A percentile compares a stretch with the other conserved stretches of the same genome.
Evolutionary conservation across 2,329 filamentous ascomycete species (phyloP).

Genomic region (Microdochium trichocladiopsis): DNA sequence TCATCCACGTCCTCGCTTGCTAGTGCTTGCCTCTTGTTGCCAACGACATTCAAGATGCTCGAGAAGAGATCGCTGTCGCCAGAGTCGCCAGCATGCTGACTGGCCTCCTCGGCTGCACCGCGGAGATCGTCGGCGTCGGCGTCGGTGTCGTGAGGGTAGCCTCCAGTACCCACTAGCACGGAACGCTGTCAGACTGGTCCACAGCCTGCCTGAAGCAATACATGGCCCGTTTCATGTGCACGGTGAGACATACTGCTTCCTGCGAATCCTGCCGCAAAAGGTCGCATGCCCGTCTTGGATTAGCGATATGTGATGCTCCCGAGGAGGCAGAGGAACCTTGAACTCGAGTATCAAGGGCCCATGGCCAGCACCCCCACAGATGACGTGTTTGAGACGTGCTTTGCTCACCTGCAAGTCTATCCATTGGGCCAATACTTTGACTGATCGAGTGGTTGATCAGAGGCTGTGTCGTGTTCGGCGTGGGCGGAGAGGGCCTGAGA

Average conservation of each 20-base stretch:
- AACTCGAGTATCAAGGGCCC: too few species aligned
- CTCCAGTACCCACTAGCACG: constrained; percentile 6
- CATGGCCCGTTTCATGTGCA: background rate
- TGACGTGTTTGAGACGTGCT: too few species aligned
- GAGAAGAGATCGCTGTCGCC: constrained; percentile 42
- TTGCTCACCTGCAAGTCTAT: too few species aligned
- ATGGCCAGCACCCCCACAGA: too few species aligned
- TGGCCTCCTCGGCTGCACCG: constrained; percentile 40
- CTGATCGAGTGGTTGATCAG: too few species aligned
- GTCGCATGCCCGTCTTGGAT: background rate
- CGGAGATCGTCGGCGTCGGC: constrained; percentile 39
- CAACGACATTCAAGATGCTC: constrained; percentile 36
- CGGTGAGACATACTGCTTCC: background rate
- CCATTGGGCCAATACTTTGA: too few species aligned
- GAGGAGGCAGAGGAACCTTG: too few species aligned
- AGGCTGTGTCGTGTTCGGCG: too few species aligned
- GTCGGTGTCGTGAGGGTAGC: constrained; percentile 26
- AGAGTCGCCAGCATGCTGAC: constrained; percentile 35
- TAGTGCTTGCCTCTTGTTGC: constrained; percentile 40
- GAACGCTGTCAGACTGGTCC: background rate
- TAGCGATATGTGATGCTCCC: too few species aligned
- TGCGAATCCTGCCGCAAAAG: background rate
- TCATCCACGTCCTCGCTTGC: constrained; percentile 41
- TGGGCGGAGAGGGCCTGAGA: too few species aligned
- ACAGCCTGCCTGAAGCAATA: background rate